Evolutionary conservation across 73 alveolate genomes (phyloP).

Genomic region (Blepharisma stoltei): DNA sequence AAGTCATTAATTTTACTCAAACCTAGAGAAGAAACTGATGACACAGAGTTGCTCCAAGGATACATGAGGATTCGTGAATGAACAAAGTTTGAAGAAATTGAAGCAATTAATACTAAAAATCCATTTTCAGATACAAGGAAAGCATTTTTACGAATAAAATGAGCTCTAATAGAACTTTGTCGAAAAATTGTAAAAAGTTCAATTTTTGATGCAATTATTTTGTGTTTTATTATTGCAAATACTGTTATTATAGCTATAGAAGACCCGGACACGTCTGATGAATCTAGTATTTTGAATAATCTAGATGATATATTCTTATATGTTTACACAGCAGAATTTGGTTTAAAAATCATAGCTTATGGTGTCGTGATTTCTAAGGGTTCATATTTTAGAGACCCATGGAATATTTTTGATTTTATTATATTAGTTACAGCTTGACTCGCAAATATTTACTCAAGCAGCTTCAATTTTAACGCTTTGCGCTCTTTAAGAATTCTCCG

Average conservation of each 20-base stretch:
- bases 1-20: too few species aligned
- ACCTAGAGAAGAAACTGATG: too few species aligned
- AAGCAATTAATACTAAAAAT: too few species aligned
- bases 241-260: conserved; percentile 26
- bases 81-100: too few species aligned
- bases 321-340: conserved; percentile 52
- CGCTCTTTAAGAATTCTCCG: conserved; percentile 53
- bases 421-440: conserved; percentile 58
- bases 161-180: not conserved
- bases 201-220: not conserved
- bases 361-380: conserved; percentile 58
- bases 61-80: too few species aligned
- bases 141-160: not conserved
- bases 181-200: not conserved
- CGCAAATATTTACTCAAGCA: conserved; percentile 22
- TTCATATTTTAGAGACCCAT: conserved; percentile 68
- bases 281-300: not conserved
- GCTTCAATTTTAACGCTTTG: conserved; percentile 39
- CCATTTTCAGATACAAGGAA: not conserved
- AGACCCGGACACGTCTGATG: not conserved
- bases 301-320: conserved; percentile 44
- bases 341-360: conserved; percentile 57
- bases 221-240: not conserved
- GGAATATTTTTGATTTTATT: conserved; percentile 78
- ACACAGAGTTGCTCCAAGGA: too few species aligned